A percentile compares a stretch with the other conserved stretches of the same genome.
Conservation (phyloP, 1,139 yeast species). For the Hansenula sp. region DNA sequence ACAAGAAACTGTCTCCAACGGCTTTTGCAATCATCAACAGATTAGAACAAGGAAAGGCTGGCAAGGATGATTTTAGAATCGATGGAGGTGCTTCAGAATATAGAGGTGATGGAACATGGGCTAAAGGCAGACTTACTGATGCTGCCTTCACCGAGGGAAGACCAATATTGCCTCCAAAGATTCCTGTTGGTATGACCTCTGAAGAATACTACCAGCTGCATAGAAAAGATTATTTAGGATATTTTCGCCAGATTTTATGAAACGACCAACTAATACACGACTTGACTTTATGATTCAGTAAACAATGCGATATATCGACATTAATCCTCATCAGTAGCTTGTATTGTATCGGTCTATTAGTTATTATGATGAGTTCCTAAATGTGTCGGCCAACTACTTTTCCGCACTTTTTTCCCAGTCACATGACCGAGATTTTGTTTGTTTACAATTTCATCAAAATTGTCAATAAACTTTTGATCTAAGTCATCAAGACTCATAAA, state of each 20-base stretch:
- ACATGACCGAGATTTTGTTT: not conserved
- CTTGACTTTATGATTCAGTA: no score
- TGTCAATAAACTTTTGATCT: slow-evolving; percentile 1
- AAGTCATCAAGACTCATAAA: not conserved
- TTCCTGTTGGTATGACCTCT: slow-evolving; percentile 47
- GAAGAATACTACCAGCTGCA: slow-evolving; percentile 36
- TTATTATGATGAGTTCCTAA: no score
- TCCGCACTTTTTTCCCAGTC: not conserved
- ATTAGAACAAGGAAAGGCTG: slow-evolving; percentile 20
- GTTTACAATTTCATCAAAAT: slow-evolving; percentile 2
- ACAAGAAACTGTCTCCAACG: slow-evolving; percentile 12
- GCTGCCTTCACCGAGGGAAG: slow-evolving; percentile 22
- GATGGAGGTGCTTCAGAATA: slow-evolving; percentile 27
- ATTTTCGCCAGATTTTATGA: slow-evolving; percentile 5
- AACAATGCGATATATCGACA: no score
- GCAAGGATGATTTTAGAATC: slow-evolving; percentile 18
- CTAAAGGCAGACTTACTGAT: slow-evolving; percentile 15
- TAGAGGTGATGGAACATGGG: slow-evolving; percentile 38
- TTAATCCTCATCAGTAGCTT: no score
- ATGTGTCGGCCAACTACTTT: no score
- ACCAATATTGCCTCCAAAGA: slow-evolving; percentile 50
- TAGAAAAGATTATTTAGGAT: slow-evolving; percentile 11
- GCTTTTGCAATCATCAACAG: slow-evolving; percentile 15
- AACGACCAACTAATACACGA: not conserved
- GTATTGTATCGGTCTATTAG: no score